Evolutionary conservation across 495 filamentous ascomycete species (phyloP), one percentile per base, ranked within the genome.

Genomic region (Aspergillus nanangensis): DNA sequence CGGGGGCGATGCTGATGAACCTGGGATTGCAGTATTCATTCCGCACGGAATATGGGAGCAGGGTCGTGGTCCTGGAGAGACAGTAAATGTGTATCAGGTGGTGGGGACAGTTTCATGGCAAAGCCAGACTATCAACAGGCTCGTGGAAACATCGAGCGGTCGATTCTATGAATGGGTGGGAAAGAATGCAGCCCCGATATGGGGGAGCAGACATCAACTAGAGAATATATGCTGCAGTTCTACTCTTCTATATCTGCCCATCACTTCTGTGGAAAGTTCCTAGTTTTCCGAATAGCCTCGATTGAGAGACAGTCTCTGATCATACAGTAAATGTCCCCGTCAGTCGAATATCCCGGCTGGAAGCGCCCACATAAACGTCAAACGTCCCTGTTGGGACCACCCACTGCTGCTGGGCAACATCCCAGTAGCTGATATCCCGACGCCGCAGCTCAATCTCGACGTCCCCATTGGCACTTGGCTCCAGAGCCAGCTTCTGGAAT

Each of bases 371-470:
- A 49, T 22, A 58, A 44, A 60, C 52, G 11, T 53, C 49, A 40
- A 55, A 60, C 47, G 57, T 54, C 7, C 47, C 59, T 45, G 9
- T 51, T 3, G 75, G 60, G 64, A 92, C 73, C 3, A 79, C 75
- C 88, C 89, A 93, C 57, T 90, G 90, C 68, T 86, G 82, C 50
- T 49, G 54, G 40, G 57, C 60, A 3, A 79, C 72, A 56, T 83
- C 78, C 88, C 88, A 92, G 53, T 88, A 92, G 57, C 77, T 81
- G 31, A 84, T 34, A 56, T 93, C 89, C 37, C 80, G 71, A 55
- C 89, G 75, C 20, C 79, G 89, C 9, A 94, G 44, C 8, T 69
- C 62, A 45, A 92, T 81, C 7, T 59, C 57, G 8, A 89, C 78
- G 8, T 53, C 67, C 44, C 48, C 63, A 21, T 51, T 70, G 59